Base-by-base conservation (phyloP, 73 alveolate species). In the Symbiodinium pilosum region DNA sequence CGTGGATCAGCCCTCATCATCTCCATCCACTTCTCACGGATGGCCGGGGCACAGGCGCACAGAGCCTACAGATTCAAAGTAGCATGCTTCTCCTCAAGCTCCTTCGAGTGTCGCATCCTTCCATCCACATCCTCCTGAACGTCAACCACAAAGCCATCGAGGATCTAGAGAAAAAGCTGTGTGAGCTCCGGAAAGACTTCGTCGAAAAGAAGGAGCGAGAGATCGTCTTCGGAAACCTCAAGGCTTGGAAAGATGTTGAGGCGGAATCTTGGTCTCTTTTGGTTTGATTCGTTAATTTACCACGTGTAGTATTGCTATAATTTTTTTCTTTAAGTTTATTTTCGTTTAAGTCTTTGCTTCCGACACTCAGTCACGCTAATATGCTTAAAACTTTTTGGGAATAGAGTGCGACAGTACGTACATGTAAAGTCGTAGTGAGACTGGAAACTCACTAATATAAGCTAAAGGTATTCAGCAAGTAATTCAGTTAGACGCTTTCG, bases 1-100 rank as follows among this genome's bases (percentile, higher is more conserved):
- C 24, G 30, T 88, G 71, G 86, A 88, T 88, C 73, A 88, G 44
- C 42, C 95, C 95, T 1, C 95, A 88, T 21, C 95, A 88, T 28
- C 73, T 64, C 7, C 98, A 91, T 20, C 98, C 98, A n/a, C 88
- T 91, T 64, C 71, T 91, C 83, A n/a, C 54, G 11, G 98, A 91
- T 6, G 98, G 98, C 26, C 87, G 83, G 16, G 95, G 95, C 85
- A 4, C 84, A 21, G 88, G 43, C 16, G 28, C 38, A 1, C 11
- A 7, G 43, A 6, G 59, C 56, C 44, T 91, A 83, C 54, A 71
- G 14, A 71, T 36, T 2, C 89, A 91, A 40, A 43, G 69, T 11
- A 81, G 83, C 32, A 71, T 69, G 12, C 52, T 91, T 9, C 21
- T 68, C 59, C 32, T 69, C 47, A 69, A 69, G 89, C 73, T 73